Evolutionary conservation across 1,284 basidiomycete species (phyloP).

Genomic region (Boletellus deceptivus): DNA sequence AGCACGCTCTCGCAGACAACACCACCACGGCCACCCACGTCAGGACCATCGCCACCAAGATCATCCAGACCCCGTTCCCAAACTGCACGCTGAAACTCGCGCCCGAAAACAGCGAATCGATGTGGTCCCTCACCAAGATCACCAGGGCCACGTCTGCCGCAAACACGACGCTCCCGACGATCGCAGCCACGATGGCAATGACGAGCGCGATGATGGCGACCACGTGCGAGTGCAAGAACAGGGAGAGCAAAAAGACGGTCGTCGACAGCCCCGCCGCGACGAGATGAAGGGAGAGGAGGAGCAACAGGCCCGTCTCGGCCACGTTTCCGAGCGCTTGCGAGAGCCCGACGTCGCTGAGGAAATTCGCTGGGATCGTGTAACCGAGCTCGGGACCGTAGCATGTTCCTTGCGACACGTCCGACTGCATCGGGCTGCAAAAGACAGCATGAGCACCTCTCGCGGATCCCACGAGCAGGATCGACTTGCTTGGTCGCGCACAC

Average conservation of each 20-base stretch:
- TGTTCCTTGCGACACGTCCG: slow-evolving; percentile 26
- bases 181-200: slow-evolving; percentile 50
- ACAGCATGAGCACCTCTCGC: not conserved
- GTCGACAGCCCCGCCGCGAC: slow-evolving; percentile 58
- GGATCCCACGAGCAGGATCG: too few species aligned
- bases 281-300: slow-evolving; percentile 64
- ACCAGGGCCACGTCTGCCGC: slow-evolving; percentile 62
- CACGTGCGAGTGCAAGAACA: slow-evolving; percentile 55
- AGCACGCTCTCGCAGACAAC: slow-evolving; percentile 60
- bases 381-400: slow-evolving; percentile 62
- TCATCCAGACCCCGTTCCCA: slow-evolving; percentile 75
- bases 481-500: slow-evolving; percentile 58
- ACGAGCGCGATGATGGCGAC: slow-evolving; percentile 60
- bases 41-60: slow-evolving; percentile 49
- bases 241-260: slow-evolving; percentile 48
- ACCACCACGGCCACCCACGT: slow-evolving; percentile 61
- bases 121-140: slow-evolving; percentile 44
- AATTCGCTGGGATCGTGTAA: slow-evolving; percentile 44
- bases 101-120: slow-evolving; percentile 42
- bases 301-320: slow-evolving; percentile 51
- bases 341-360: slow-evolving; percentile 44
- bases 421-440: slow-evolving; percentile 11
- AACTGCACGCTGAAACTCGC: slow-evolving; percentile 46
- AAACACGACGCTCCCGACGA: slow-evolving; percentile 54
- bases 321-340: slow-evolving; percentile 42